Conservation (phyloP, 2,329 filamentous ascomycete genomes). For the Fusarium heterosporum region DNA sequence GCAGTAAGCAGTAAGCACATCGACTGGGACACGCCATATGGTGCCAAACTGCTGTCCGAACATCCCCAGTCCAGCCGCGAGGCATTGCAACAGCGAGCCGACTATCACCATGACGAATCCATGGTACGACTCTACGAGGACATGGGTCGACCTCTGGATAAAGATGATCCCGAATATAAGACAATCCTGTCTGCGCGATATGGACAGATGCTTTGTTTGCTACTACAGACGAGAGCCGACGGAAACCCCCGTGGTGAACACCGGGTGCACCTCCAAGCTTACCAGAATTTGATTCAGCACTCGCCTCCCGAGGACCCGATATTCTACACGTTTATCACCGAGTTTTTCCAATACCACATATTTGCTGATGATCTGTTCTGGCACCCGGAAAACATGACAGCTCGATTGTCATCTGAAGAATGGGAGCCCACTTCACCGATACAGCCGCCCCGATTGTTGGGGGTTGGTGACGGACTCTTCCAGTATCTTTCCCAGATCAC, state of each 20-base stretch:
- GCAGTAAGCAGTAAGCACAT: constrained; percentile 85
- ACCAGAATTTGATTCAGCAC: constrained; percentile 75
- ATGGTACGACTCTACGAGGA: constrained; percentile 64
- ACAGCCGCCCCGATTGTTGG: constrained; percentile 72
- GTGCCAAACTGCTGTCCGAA: constrained; percentile 62
- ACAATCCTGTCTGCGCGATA: constrained; percentile 67
- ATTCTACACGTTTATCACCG: constrained; percentile 73
- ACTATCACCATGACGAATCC: constrained; percentile 67
- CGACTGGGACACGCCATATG: constrained; percentile 69
- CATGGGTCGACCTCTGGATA: constrained; percentile 57
- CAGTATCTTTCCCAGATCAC: constrained; percentile 83
- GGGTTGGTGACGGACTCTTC: constrained; percentile 86
- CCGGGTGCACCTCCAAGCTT: constrained; percentile 81
- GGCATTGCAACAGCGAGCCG: constrained; percentile 62
- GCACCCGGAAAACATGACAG: constrained; percentile 55
- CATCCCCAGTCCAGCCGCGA: constrained; percentile 61
- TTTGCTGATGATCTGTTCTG: constrained; percentile 72
- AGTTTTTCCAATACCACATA: constrained; percentile 89
- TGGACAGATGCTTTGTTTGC: constrained; percentile 71
- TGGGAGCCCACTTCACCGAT: constrained; percentile 58
- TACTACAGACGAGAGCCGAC: constrained; percentile 69
- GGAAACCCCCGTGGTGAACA: constrained; percentile 74
- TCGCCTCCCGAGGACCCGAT: constrained; percentile 72
- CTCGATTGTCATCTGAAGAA: constrained; percentile 57
- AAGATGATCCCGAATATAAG: constrained; percentile 58